These are phyloP conservation scores for Pythium coloratum DNA, from an alignment of 352 stramenopile genomes.

Conservation along the genomic window DNA sequence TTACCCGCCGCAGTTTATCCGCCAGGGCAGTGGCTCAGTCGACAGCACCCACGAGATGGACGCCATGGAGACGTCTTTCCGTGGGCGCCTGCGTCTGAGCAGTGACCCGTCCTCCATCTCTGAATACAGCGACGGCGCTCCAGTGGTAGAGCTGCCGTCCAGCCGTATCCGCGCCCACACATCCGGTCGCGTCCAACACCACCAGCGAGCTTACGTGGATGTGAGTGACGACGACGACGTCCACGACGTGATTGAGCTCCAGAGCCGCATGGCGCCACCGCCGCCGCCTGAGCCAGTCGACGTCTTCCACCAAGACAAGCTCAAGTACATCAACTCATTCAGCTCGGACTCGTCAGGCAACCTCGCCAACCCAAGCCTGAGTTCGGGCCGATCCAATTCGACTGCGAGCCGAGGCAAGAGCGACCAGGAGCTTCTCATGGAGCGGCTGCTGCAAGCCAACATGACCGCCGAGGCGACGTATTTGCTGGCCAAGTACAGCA, in stretches of 20 bases:
- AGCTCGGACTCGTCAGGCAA: constrained; percentile 32
- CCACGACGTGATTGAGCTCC: constrained; percentile 41
- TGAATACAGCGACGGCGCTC: constrained; percentile 3
- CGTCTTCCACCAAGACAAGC: constrained; percentile 51
- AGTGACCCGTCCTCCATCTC: constrained; percentile 17
- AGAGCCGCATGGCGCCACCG: constrained; percentile 26
- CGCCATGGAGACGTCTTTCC: constrained; percentile 16
- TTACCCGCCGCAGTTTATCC: not conserved
- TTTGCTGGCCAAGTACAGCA: constrained; percentile 73
- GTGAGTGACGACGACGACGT: constrained; percentile 11
- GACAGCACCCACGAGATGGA: constrained; percentile 25
- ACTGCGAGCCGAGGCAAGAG: constrained; percentile 21
- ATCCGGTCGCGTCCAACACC: not conserved
- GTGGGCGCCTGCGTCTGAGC: constrained; percentile 17
- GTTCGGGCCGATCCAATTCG: constrained; percentile 2
- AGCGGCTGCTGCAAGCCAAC: constrained; percentile 66
- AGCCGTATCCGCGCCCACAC: not conserved
- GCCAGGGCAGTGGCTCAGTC: constrained; percentile 12
- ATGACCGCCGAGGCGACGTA: constrained; percentile 67
- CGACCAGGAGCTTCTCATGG: constrained; percentile 52
- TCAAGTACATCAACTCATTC: constrained; percentile 72
- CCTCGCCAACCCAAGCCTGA: constrained; percentile 19
- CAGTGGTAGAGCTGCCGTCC: constrained; percentile 13
- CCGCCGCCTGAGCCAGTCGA: constrained; percentile 26
- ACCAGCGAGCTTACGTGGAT: not conserved